Evolutionary conservation across 2,329 filamentous ascomycete species (phyloP).

Genomic region (Aspergillus novofumigatus): DNA sequence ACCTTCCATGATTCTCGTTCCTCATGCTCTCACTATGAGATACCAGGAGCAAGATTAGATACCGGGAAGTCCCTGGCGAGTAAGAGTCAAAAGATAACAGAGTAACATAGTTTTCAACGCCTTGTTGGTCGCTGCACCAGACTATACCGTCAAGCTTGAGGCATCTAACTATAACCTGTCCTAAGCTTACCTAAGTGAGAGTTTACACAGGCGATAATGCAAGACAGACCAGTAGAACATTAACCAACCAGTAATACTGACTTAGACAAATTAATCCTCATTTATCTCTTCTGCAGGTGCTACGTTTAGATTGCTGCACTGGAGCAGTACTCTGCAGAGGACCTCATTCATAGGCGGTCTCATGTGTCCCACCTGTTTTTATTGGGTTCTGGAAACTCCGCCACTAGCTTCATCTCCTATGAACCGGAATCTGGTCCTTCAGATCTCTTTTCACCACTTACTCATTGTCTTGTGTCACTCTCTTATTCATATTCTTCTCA

Average conservation of each 20-base stretch:
- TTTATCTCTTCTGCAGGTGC: not conserved
- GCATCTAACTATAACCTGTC: not conserved
- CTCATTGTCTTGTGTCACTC: slow-evolving; percentile 9
- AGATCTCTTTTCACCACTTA: slow-evolving; percentile 16
- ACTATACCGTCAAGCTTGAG: not conserved
- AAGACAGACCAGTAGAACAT: not conserved
- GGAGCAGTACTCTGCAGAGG: not conserved
- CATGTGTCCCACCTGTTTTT: slow-evolving; percentile 4
- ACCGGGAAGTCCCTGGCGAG: not conserved
- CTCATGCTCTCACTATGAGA: not conserved
- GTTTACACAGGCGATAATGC: not conserved
- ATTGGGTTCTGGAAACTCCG: slow-evolving; percentile 21
- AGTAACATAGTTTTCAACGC: not conserved
- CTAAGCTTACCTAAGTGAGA: not conserved
- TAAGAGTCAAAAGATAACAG: not conserved
- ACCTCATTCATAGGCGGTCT: not conserved
- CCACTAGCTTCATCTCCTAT: slow-evolving; percentile 19
- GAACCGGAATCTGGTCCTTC: slow-evolving; percentile 16
- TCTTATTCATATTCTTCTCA: slow-evolving; percentile 4
- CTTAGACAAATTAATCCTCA: not conserved
- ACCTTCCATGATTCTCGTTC: not conserved
- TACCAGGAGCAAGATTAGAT: not conserved
- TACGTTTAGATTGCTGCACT: not conserved
- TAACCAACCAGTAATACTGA: not conserved
- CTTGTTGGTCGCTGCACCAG: not conserved